phyloP scores from a whole-genome alignment of 306 rosid genomes.

The Malus sieversii region DNA sequence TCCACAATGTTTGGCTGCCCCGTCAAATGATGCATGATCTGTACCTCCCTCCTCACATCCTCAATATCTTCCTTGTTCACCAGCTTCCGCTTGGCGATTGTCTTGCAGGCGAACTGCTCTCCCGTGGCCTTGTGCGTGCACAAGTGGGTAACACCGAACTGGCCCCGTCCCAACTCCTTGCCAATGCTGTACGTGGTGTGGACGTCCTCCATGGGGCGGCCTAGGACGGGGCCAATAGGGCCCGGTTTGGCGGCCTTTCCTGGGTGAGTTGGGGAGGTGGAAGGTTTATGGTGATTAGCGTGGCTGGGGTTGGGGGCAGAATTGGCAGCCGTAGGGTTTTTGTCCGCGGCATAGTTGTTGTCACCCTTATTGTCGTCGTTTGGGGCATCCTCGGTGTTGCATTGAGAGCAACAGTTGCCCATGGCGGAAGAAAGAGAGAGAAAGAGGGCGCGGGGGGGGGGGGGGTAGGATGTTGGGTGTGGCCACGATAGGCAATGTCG shows the following conservation, averaged over 20 bases:
- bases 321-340: background rate
- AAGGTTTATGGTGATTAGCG: conserved; percentile 9
- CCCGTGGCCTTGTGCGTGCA: conserved; percentile 72
- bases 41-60: conserved; percentile 91
- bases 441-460: background rate
- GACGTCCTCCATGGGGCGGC: conserved; percentile 86
- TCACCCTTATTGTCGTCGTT: conserved; percentile 26
- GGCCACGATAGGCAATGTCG: conserved; percentile 28
- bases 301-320: background rate
- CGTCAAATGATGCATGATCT: conserved; percentile 85
- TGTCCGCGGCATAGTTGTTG: background rate
- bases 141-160: conserved; percentile 80
- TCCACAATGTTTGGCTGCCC: conserved; percentile 86
- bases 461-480: conserved; percentile 4
- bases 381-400: conserved; percentile 36
- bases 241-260: conserved; percentile 23
- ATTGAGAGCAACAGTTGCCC: conserved; percentile 96
- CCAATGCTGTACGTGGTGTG: conserved; percentile 49
- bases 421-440: conserved; percentile 42
- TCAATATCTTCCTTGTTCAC: conserved; percentile 73
- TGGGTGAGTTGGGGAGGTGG: conserved; percentile 25
- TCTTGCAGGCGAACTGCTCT: conserved; percentile 78
- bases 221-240: conserved; percentile 57
- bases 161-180: conserved; percentile 90
- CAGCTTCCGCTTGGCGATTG: conserved; percentile 87